A percentile compares a stretch with the other conserved stretches of the same genome.
phyloP scores from a whole-genome alignment of 805 yeast genomes.

The Schwanniomyces pseudopolymorphus region DNA sequence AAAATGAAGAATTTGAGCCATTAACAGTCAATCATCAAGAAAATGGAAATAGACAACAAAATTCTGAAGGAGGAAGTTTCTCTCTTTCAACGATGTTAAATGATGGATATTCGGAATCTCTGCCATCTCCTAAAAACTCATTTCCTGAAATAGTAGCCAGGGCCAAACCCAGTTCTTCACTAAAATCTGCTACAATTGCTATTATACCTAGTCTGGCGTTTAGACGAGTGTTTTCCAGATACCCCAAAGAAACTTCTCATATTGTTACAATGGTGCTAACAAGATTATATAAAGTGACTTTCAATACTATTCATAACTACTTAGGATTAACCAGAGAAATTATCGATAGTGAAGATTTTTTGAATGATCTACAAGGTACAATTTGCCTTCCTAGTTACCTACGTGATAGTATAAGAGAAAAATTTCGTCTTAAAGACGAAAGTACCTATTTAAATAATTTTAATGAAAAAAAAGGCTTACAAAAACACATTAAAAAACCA shows the following conservation, averaged over 20 bases:
- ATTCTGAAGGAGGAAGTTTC: constrained; percentile 2
- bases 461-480: neutral
- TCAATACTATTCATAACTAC: constrained; percentile 85
- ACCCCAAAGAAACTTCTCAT: constrained; percentile 89
- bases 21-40: neutral
- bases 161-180: constrained; percentile 43
- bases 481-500: neutral
- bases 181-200: constrained; percentile 72
- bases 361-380: constrained; percentile 44
- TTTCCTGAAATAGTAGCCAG: constrained; percentile 60
- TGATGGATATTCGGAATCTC: neutral
- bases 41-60: neutral
- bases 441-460: neutral
- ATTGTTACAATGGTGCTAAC: constrained; percentile 91
- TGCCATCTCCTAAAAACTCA: neutral
- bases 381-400: constrained; percentile 55
- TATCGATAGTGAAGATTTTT: constrained; percentile 66
- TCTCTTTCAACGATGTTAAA: constrained; percentile 2
- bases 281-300: constrained; percentile 83
- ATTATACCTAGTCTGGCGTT: constrained; percentile 88
- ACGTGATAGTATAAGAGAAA: constrained; percentile 53
- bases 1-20: constrained; percentile 9
- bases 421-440: constrained; percentile 19
- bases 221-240: constrained; percentile 63
- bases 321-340: constrained; percentile 82